These are phyloP conservation scores for Neoascochyta sp. DNA, from an alignment of 2,329 filamentous ascomycete species.

Conservation along the genomic window DNA sequence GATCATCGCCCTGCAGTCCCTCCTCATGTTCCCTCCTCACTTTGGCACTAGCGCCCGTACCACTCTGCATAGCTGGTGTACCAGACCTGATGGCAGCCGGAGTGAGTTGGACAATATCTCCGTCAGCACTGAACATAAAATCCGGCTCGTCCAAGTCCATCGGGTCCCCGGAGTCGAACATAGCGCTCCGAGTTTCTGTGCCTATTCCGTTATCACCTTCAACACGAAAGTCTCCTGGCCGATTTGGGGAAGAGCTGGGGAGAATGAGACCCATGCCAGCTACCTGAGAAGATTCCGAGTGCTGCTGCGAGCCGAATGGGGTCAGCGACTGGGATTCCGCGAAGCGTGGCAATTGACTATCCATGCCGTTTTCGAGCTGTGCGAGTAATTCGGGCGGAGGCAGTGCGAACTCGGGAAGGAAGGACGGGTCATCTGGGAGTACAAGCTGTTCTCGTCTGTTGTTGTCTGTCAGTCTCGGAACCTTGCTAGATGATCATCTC, in stretches of 20 bases:
- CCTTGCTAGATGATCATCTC: too few species aligned
- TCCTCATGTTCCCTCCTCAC: constrained; percentile 46
- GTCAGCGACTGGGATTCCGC: constrained; percentile 40
- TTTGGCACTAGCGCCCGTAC: constrained; percentile 38
- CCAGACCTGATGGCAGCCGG: constrained; percentile 10
- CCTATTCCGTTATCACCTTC: constrained; percentile 43
- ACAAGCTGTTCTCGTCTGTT: constrained; percentile 70
- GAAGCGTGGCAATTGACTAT: constrained; percentile 33
- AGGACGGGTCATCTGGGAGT: constrained; percentile 77
- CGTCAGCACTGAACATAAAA: constrained; percentile 61
- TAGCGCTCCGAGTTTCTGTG: constrained; percentile 18
- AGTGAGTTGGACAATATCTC: constrained; percentile 52
- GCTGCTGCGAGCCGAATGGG: constrained; percentile 29
- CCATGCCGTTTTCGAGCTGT: constrained; percentile 39
- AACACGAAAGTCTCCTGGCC: constrained; percentile 39
- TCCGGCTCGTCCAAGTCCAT: constrained; percentile 48
- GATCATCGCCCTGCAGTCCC: constrained; percentile 26
- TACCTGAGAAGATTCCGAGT: constrained; percentile 17
- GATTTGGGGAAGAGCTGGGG: constrained; percentile 47
- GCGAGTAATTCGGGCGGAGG: constrained; percentile 56
- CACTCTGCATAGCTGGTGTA: constrained; percentile 17
- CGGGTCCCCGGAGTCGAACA: constrained; percentile 40
- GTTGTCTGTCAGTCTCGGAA: constrained; percentile 8
- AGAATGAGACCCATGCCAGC: constrained; percentile 41
- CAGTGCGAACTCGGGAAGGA: constrained; percentile 64